Evolutionary conservation across 169 alveolate genomes (phyloP), one percentile per base, ranked within the genome.

Genomic region (Amoebophrya sp.): DNA sequence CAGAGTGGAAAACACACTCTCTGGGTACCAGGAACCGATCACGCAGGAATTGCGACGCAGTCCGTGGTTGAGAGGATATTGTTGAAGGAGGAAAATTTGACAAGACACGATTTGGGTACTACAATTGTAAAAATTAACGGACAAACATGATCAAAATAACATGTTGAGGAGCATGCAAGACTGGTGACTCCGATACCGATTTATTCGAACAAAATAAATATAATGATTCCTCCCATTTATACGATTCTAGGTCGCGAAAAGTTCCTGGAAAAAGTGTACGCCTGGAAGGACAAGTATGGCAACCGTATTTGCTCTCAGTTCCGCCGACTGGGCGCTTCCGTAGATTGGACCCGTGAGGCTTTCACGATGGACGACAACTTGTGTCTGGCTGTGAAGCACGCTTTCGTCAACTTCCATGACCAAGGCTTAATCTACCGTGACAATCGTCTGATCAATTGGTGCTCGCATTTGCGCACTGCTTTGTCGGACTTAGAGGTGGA

Each of bases 401-500:
- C 96, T 95, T 93, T 96, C 97, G 96, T 98, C 95, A 93, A 95
- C 36, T 78, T 95, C n/a, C 93, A 94, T 38, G 95, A 94, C 55
- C 92, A 91, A 40, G 95, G 96, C 26, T 90, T 94, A 40, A 96
- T 98, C 65, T 98, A 98, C 95, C 96, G 99, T 93, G 98, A 98
- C 78, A 98, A 97, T 41, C 95, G 99, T 93, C 95, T 98, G 91
- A 99, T 99, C 47, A 98, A 99, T 78, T 99, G 99, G 99, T 98
- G 99, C 92, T 98, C 99, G 41, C 96, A 96, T 76, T 96, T 99
- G 89, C 96, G 98, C 78, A 99, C 99, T 6, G 99, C 99, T 0
- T 96, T 99, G 40, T 97, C 99, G 77, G 99, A 99, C 94, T 96
- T 99, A 24, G 99, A 99, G 94, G 99, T 99, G n/a, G 99, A 98